Base-by-base conservation (phyloP, 805 yeast species). In the Huiozyma sinensis region DNA sequence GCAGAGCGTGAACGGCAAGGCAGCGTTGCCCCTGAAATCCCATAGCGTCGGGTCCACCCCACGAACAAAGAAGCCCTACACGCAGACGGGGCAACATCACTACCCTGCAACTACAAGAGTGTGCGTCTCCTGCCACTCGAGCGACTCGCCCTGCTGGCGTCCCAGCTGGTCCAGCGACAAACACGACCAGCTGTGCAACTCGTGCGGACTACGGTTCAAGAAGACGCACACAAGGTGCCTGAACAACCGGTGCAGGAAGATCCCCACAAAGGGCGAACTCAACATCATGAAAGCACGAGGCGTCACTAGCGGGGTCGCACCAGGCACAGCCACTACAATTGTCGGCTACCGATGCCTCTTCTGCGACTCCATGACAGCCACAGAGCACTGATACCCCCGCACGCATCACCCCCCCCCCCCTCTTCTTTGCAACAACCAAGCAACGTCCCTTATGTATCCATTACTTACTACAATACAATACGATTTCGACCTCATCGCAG, bases 221-320 rank as follows among this genome's bases (percentile, higher is more conserved):
- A 90, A 90, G 67, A 89, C 97, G 0, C 84, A 86, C 28, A 95
- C 95, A 3, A 75, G 97, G 57, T 90, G 98, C 65, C 68, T 83
- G 41, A 83, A 84, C 53, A 64, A 71, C 2, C 58, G 65, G 13
- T 90, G 98, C 67, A 76, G 83, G 51, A 78, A 90, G 56, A 88
- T 90, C 47, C 98, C 98, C 5, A 95, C 97, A 17, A 89, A 90
- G 65, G 90, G 96, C 49, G 97, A 90, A 65, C 83, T 96, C 85
- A 76, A 87, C 5, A 69, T 85, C 32, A 89, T 89, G 90, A 81
- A 80, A 57, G 72, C 76, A 45, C 77, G 82, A 59, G 89, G 86
- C 12, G 50, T 52, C 47, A 58, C 48, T 35, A 61, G 62, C 42
- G 28, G 30, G 12, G 54, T 56, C 32, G 47, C 38, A 1, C 40